Percentiles rank a stretch among this genome's conserved stretches.
Conservation (phyloP, 2,329 filamentous ascomycete species). For the Fonsecaea monophora region DNA sequence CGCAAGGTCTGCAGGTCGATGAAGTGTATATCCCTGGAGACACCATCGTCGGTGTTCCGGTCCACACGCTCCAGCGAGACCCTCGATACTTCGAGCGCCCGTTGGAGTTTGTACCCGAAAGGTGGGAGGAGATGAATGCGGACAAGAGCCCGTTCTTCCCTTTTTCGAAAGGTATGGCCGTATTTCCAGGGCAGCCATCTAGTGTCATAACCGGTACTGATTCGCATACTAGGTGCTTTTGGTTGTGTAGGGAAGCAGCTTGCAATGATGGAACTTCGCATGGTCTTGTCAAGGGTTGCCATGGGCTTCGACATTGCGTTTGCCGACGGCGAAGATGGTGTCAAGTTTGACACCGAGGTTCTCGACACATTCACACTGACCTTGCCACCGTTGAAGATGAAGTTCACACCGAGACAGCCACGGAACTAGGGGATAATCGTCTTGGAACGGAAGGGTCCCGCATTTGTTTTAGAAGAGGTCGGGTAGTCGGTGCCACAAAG, state of each 20-base stretch:
- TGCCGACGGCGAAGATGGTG: not conserved
- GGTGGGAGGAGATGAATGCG: not conserved
- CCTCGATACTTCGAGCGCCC: not conserved
- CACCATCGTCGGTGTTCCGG: conserved; percentile 1
- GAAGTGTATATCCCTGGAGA: conserved; percentile 2
- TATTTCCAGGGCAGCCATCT: not conserved
- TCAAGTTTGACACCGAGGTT: not conserved
- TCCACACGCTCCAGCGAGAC: not conserved
- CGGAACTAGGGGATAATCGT: not conserved
- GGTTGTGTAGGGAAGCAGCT: not conserved
- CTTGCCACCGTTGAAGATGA: not conserved
- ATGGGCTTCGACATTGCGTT: conserved; percentile 1
- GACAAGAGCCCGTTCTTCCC: not conserved
- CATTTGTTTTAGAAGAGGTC: not conserved
- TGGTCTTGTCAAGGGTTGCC: not conserved
- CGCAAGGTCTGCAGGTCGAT: conserved; percentile 1
- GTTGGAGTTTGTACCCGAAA: not conserved
- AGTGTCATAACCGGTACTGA: not conserved
- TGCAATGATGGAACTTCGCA: conserved; percentile 8
- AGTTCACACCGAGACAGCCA: not conserved
- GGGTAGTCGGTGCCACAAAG: not conserved
- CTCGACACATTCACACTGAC: not conserved
- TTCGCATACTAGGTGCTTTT: not conserved
- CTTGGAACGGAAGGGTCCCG: not conserved
- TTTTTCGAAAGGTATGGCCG: not conserved